Evolutionary conservation across 2,329 filamentous ascomycete species (phyloP), one percentile per base, ranked within the genome.

Genomic region (Ascochyta lentis): DNA sequence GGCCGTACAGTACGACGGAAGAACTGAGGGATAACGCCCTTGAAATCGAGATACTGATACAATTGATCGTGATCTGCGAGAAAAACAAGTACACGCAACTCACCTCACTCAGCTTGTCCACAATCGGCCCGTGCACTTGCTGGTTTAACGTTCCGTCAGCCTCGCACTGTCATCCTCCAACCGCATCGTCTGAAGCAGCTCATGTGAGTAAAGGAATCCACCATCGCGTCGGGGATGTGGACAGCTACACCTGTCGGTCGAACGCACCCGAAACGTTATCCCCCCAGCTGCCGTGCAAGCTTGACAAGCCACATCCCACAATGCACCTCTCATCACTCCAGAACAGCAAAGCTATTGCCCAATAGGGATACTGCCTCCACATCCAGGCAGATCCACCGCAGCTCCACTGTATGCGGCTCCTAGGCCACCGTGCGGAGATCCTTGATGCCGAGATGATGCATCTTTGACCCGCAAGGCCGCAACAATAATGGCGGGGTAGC

Each of bases 361-460:
- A 63, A 61, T 60, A 42, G 42, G 19, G 42, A 3, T 6, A 38
- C 50, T 12, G 46, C 12, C 23, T 31, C 16, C 24, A 15, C 40
- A 26, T 46, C 40, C 50, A 46, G 54, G 34, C 45, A 47, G 49
- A 50, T 53, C 60, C 46, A 54, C 52, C 16, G 23, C 39, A 50
- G 31, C 31, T 29, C 31, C 39, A 44, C 34, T 51, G 50, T 19
- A 58, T 66, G 66, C 64, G 66, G 66, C 64, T 68, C 65, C 59
- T 51, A 47, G 34, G 41, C 35, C 52, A 56, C 50, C 53, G 63
- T 61, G 61, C 56, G 66, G 63, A 60, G 58, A 54, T 61, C 59
- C 61, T 46, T 56, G 49, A 58, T 55, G 53, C 63, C 58, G 58
- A 57, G 39, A 47, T 47, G 41, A 40, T 29, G 47, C 38, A 44